Conservation (phyloP, 768 basidiomycete species). For the Podaxis sp. region DNA sequence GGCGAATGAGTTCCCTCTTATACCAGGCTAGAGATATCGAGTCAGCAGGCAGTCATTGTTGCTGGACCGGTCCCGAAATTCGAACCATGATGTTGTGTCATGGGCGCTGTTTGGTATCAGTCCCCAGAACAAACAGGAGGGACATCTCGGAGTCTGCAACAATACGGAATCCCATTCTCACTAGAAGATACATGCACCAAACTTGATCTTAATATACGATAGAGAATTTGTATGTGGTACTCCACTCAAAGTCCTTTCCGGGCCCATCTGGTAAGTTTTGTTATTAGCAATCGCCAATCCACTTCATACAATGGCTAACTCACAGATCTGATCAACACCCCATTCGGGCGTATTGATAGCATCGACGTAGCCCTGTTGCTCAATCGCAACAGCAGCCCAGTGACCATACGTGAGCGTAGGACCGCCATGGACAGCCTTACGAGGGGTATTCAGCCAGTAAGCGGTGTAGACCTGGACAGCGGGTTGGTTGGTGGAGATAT, state of each 20-base stretch:
- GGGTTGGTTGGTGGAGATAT: slow-evolving; percentile 51
- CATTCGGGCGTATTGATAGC: slow-evolving; percentile 59
- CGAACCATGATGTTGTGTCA: neutral
- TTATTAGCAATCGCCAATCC: neutral
- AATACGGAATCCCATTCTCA: no score
- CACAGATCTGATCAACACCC: slow-evolving; percentile 53
- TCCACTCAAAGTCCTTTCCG: slow-evolving; percentile 44
- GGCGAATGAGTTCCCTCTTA: neutral
- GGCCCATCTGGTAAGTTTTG: slow-evolving; percentile 34
- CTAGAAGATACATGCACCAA: no score
- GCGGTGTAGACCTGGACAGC: slow-evolving; percentile 51
- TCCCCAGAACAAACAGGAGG: no score
- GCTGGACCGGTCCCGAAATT: no score
- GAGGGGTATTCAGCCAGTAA: slow-evolving; percentile 43
- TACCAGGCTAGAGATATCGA: neutral
- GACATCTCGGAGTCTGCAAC: no score
- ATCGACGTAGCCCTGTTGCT: slow-evolving; percentile 53
- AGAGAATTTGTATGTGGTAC: slow-evolving; percentile 49
- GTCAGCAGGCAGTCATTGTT: neutral
- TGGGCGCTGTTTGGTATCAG: neutral
- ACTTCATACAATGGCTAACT: slow-evolving; percentile 21
- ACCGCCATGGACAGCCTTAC: slow-evolving; percentile 51
- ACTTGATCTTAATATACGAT: slow-evolving; percentile 14
- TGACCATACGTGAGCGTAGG: slow-evolving; percentile 38
- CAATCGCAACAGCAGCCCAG: slow-evolving; percentile 49